Base-by-base conservation (phyloP, 1,139 yeast species). In the Candida buenavistaensis region DNA sequence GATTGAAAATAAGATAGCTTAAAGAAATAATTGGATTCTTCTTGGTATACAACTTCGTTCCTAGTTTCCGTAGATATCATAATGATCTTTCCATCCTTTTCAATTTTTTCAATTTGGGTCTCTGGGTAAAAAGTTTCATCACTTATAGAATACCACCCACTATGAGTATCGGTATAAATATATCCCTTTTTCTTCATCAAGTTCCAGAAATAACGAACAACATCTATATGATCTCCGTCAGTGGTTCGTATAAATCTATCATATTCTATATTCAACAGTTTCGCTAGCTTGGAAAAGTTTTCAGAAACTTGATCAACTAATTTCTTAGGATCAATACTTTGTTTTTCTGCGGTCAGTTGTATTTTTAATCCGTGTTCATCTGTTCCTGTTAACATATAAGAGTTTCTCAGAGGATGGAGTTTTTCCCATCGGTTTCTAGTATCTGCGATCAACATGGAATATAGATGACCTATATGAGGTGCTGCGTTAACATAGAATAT, bases 351-450 rank as follows among this genome's bases (percentile, higher is more conserved):
- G 0, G 83, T 82, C 33, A 75, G 72, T 46, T 88, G 95, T 24
- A 92, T 90, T 64, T 92, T 92, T 42, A 89, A 64, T 0, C 99
- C 99, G 57, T 92, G 98, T 59, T 92, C 99, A 56, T 92, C 99
- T 0, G 97, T 90, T 1, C 99, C 99, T 0, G 98, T 92, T 8
- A 87, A 75, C 52, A 90, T 72, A 41, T 67, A 75, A 0, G 86
- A 61, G 2, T 55, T 50, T 0, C 46, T 48, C 5, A 26, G 32
- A 0, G 75, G 68, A 11, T 64, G 50, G 5, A 72, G 60, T 30
- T 62, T 65, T 30, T 75, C 76, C 96, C 96, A 90, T 43, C 96
- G 68, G 43, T 71, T 75, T 37, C 83, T 65, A 1, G 82, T 82
- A 59, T 92, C 97, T 32, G 92, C 82, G 24, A 92, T 61, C 0